Conservation (phyloP, 371 early-diverging fungal genomes). For the Mucor racemosus region DNA sequence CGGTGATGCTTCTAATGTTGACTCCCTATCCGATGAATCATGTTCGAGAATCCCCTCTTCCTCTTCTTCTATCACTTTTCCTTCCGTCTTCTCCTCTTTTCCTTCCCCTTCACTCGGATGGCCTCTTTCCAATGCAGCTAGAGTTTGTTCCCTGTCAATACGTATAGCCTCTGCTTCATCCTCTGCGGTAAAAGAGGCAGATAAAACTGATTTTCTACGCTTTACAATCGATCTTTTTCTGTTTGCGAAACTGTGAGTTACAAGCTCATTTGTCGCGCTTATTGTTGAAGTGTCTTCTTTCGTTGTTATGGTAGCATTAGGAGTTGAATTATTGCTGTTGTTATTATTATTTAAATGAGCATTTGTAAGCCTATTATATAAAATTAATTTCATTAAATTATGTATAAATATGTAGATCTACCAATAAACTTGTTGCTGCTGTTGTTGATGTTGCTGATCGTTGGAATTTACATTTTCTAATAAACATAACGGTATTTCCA, state of each 20-base stretch:
- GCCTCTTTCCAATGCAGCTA: conserved; percentile 24
- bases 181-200: conserved; percentile 45
- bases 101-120: background rate
- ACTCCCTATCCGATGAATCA: background rate
- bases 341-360: background rate
- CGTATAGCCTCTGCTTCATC: conserved; percentile 37
- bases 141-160: conserved; percentile 19
- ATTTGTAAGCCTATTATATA: conserved; percentile 1
- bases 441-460: conserved; percentile 5
- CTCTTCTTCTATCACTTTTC: background rate
- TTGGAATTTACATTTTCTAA: conserved; percentile 13
- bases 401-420: conserved; percentile 2
- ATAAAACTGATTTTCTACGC: conserved; percentile 52
- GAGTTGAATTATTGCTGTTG: background rate
- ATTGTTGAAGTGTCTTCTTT: background rate
- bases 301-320: background rate
- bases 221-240: conserved; percentile 35
- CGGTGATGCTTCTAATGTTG: background rate
- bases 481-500: conserved; percentile 23
- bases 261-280: background rate
- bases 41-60: background rate
- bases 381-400: background rate
- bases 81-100: conserved; percentile 1
- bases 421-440: conserved; percentile 12
- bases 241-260: conserved; percentile 41